Base-by-base conservation (phyloP, 495 filamentous ascomycete species). In the Saxophila tyrrhenica region DNA sequence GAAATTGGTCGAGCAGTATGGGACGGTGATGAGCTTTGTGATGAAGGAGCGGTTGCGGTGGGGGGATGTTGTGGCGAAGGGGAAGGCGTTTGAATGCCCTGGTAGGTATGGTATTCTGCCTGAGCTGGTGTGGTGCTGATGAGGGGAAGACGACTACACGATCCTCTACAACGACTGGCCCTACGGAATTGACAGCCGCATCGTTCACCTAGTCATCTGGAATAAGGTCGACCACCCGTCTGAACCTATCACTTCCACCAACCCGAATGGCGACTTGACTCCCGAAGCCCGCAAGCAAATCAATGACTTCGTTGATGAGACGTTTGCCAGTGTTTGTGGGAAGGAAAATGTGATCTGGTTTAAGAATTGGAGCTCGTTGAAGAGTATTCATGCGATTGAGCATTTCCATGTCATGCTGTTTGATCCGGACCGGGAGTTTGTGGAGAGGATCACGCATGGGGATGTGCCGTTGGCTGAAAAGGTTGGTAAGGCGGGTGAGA, bases 141-240 rank as follows among this genome's bases (percentile, higher is more conserved):
- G 85, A 39, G 89, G 90, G 64, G 74, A 73, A 41, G 74, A 89
- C 58, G 88, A 94, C 72, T 89, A 79, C 68, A 81, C 76, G 58
- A 83, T 94, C 54, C 71, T 94, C 24, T 72, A 75, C 54, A 96
- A 96, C 62, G 89, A 95, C 72, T 96, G 90, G 90, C 89, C 89
- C 0, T 95, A 96, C 65, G 90, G 85, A 0, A 63, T 90, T 23
- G 76, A 65, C 0, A 72, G 79, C 5, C 84, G 81, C 29, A 85
- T 95, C 62, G 52, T 70, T n/a, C 85, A 89, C 64, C 71, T 89
- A 24, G 76, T 86, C 2, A 80, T 82, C 42, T 89, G 85, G 85
- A 62, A 72, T 38, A 78, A 79, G 65, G 23, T 48, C 45, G 45
- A 48, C 7, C 19, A 24, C 9, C 45, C 45, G 7, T 9, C 45